Base-by-base conservation (phyloP, 176 grass and related monocot species). In the Zoysia pacifica region DNA sequence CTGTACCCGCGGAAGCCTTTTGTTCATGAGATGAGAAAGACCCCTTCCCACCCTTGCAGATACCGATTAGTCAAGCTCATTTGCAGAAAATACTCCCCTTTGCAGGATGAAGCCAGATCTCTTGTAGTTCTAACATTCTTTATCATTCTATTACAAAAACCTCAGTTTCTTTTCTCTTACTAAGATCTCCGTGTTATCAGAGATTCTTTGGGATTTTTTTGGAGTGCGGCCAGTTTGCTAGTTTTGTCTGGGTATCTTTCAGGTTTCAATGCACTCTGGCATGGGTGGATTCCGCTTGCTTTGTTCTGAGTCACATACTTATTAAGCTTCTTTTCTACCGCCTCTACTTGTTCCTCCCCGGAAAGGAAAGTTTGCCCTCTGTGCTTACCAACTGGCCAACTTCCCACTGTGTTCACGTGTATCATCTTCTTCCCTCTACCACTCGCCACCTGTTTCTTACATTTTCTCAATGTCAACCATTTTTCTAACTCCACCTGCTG, bases 291-390 rank as follows among this genome's bases (percentile, higher is more conserved):
- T 46, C 59, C 11, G 50, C 46, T 87, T 54, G 48, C 59, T 58
- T 51, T 68, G 53, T 85, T 56, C 67, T 45, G 64, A 67, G 77
- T 46, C 73, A 86, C 85, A 28, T 51, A 49, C 67, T 40, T 55
- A 81, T 36, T 77, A 81, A 85, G 66, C 87, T 62, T 72, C 82
- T 81, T 81, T 77, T 73, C 73, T 9, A 73, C 37, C 46, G 10
- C 45, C 28, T 51, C 82, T 48, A 81, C 66, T 77, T 89, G 78
- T 69, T 89, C 78, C 65, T 82, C 15, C 82, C 59, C 54, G 80
- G 89, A 89, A 89, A 86, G 83, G 85, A 82, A 91, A 93, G 80
- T 62, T 82, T 82, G 77, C 64, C 73, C 73, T 67, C 76, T 84
- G 28, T 67, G 82, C 72, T 86, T 85, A 90, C 73, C 87, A 82